These are phyloP conservation scores for Geotrichum ghanense DNA, from an alignment of 805 yeast genomes.

Conservation along the genomic window DNA sequence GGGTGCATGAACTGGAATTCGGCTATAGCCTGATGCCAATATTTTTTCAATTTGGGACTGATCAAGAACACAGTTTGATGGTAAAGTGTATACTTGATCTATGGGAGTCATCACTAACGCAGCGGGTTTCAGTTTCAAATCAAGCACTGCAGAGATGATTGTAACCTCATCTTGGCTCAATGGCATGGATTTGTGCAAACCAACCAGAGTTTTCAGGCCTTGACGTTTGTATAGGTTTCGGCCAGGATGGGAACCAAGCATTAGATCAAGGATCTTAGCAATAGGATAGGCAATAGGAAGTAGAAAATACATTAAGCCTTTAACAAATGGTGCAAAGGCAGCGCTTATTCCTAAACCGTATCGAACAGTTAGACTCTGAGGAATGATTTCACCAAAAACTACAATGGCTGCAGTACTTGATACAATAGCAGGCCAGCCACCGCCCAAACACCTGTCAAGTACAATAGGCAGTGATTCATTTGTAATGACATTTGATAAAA, in stretches of 20 bases:
- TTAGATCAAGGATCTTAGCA: conserved; percentile 65
- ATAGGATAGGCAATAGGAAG: conserved; percentile 90
- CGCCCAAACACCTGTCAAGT: conserved; percentile 83
- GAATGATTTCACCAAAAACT: conserved; percentile 91
- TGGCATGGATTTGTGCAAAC: conserved; percentile 84
- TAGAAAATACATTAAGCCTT: conserved; percentile 72
- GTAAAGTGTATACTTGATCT: conserved; percentile 76
- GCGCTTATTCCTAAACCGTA: conserved; percentile 90
- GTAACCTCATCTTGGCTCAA: conserved; percentile 93
- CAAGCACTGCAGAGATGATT: conserved; percentile 86
- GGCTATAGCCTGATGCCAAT: conserved; percentile 84
- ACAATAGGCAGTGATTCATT: conserved; percentile 93
- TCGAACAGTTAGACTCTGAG: conserved; percentile 86
- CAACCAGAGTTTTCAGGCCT: conserved; percentile 87
- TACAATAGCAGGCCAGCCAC: conserved; percentile 95
- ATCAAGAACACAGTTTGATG: conserved; percentile 72
- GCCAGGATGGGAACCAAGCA: conserved; percentile 27
- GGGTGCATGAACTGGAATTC: conserved; percentile 90
- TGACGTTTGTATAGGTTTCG: conserved; percentile 83
- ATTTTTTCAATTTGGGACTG: conserved; percentile 80
- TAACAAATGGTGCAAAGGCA: conserved; percentile 78
- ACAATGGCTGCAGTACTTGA: conserved; percentile 89
- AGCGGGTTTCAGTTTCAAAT: conserved; percentile 84
- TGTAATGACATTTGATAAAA: conserved; percentile 79
- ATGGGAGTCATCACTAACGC: conserved; percentile 89